Percentiles rank a stretch among this genome's conserved stretches.
phyloP scores from a whole-genome alignment of 2,329 filamentous ascomycete genomes.

The Claviceps paspali region DNA sequence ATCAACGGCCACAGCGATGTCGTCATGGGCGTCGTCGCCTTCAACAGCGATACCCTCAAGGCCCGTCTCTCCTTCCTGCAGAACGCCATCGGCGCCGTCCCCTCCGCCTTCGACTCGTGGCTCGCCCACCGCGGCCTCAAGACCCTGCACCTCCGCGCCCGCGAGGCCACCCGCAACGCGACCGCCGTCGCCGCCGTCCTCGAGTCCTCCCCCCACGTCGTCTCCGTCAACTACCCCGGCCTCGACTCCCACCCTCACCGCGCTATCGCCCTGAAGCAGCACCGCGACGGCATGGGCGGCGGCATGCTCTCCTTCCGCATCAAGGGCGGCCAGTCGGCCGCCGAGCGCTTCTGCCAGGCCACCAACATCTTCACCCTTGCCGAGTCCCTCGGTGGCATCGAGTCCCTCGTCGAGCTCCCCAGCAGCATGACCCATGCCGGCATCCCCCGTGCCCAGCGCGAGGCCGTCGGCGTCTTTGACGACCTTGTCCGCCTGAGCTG shows the following conservation, averaged over 20 bases:
- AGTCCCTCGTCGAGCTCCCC: slow-evolving; percentile 82
- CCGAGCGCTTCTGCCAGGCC: slow-evolving; percentile 79
- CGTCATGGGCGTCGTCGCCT: slow-evolving; percentile 91
- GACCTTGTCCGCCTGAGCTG: slow-evolving; percentile 89
- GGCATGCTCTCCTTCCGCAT: slow-evolving; percentile 98
- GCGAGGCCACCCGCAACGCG: slow-evolving; percentile 73
- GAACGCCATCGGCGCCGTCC: slow-evolving; percentile 92
- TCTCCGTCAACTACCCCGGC: slow-evolving; percentile 91
- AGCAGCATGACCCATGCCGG: slow-evolving; percentile 95
- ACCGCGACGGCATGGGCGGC: slow-evolving; percentile 85
- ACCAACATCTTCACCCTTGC: slow-evolving; percentile 88
- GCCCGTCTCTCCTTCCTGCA: slow-evolving; percentile 77
- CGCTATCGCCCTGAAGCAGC: slow-evolving; percentile 73
- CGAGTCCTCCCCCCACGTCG: slow-evolving; percentile 64
- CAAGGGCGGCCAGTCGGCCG: slow-evolving; percentile 68
- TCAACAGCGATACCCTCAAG: slow-evolving; percentile 72
- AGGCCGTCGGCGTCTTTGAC: slow-evolving; percentile 87
- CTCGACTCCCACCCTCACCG: slow-evolving; percentile 77
- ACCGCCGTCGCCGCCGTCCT: slow-evolving; percentile 61
- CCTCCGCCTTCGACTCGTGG: slow-evolving; percentile 93
- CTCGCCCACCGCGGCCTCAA: slow-evolving; percentile 93
- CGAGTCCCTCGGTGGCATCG: slow-evolving; percentile 82
- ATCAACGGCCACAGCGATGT: slow-evolving; percentile 97
- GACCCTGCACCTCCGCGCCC: slow-evolving; percentile 83
- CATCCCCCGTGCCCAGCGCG: slow-evolving; percentile 78